These are phyloP conservation scores for Colletotrichum horii DNA, from an alignment of 2,329 filamentous ascomycete genomes.

Conservation along the genomic window DNA sequence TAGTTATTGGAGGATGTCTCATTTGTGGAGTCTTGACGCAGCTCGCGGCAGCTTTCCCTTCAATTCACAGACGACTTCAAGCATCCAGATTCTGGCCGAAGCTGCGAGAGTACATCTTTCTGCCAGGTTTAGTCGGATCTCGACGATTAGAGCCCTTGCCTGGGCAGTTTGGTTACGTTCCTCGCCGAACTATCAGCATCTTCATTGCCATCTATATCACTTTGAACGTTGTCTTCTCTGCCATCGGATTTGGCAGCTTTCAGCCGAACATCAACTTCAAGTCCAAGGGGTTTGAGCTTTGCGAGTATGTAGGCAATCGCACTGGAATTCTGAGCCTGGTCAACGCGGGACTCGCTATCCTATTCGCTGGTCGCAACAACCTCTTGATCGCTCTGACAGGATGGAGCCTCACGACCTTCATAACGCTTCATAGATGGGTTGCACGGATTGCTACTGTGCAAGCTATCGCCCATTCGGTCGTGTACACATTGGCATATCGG, in stretches of 20 bases:
- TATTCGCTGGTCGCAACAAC: slow-evolving; percentile 41
- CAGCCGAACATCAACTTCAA: slow-evolving; percentile 27
- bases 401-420: slow-evolving; percentile 40
- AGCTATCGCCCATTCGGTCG: slow-evolving; percentile 34
- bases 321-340: slow-evolving; percentile 39
- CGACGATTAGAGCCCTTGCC: slow-evolving; percentile 26
- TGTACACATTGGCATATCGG: slow-evolving; percentile 29
- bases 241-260: slow-evolving; percentile 27
- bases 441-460: slow-evolving; percentile 29
- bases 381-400: slow-evolving; percentile 37
- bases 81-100: not conserved
- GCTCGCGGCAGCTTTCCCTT: not conserved
- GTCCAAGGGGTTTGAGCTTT: slow-evolving; percentile 29
- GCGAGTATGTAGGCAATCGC: slow-evolving; percentile 36
- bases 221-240: slow-evolving; percentile 40
- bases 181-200: slow-evolving; percentile 47
- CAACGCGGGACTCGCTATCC: slow-evolving; percentile 34
- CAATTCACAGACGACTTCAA: not conserved
- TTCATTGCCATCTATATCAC: slow-evolving; percentile 46
- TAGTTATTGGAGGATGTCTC: not conserved
- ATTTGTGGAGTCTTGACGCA: not conserved
- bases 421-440: slow-evolving; percentile 41
- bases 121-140: slow-evolving; percentile 28
- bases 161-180: slow-evolving; percentile 30
- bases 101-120: slow-evolving; percentile 26